phyloP scores from a whole-genome alignment of 139 green algal species.

The Dunaliella sp. region DNA sequence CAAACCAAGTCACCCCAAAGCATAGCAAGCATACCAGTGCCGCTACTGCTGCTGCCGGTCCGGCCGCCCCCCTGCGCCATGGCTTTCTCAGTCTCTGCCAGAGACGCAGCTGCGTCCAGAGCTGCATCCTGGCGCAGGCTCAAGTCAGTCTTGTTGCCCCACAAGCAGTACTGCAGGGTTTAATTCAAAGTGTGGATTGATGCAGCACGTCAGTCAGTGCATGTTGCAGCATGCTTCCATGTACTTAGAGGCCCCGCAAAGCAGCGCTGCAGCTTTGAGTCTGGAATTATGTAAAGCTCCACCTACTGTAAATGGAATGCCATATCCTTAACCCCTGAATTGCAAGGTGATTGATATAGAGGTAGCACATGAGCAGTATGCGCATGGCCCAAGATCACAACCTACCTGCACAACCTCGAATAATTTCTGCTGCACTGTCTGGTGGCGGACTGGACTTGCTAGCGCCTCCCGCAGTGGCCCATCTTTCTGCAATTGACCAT shows the following conservation, averaged over 20 bases:
- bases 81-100: background rate
- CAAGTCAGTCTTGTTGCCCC: constrained; percentile 57
- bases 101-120: background rate
- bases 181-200: no score
- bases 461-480: background rate
- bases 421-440: background rate
- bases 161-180: constrained; percentile 44
- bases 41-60: background rate
- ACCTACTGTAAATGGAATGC: no score
- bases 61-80: background rate
- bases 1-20: no score
- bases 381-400: no score
- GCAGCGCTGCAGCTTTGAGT: no score
- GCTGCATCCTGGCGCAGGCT: constrained; percentile 33
- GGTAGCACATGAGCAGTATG: no score
- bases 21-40: background rate
- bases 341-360: no score
- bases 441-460: background rate
- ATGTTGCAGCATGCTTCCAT: no score
- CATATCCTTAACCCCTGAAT: no score
- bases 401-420: background rate
- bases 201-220: no score
- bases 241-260: no score
- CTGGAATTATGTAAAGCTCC: no score
- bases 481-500: background rate